A percentile compares a stretch with the other conserved stretches of the same genome.
Conservation (phyloP, 108 stramenopile genomes). For the Skeletonema grethae region DNA sequence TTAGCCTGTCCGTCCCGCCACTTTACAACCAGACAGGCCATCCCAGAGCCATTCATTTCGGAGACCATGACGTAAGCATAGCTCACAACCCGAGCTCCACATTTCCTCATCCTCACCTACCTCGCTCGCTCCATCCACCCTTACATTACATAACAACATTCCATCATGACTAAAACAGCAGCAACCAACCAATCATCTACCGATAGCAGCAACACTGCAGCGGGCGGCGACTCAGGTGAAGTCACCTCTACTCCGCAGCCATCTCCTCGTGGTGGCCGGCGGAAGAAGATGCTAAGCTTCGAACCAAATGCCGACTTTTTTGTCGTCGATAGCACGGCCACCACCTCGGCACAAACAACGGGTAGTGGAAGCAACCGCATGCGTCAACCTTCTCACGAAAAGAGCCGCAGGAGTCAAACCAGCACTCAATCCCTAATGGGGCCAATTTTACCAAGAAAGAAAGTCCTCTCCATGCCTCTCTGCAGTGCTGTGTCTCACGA, state of each 20-base stretch:
- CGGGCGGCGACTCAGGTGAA: not conserved
- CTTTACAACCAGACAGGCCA: too few species aligned
- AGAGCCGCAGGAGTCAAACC: not conserved
- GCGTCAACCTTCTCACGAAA: conserved; percentile 26
- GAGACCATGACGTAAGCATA: not conserved
- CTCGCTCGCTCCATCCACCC: too few species aligned
- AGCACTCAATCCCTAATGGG: conserved; percentile 41
- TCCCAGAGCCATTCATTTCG: not conserved
- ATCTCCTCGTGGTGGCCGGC: not conserved
- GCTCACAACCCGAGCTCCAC: not conserved
- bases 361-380: not conserved
- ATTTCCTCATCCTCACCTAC: not conserved
- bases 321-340: conserved; percentile 19
- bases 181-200: not conserved
- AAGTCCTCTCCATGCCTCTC: conserved; percentile 55
- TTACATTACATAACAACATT: too few species aligned
- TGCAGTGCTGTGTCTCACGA: conserved; percentile 24
- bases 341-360: not conserved
- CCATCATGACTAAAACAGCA: not conserved
- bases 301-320: conserved; percentile 36
- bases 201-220: not conserved
- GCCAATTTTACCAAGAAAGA: conserved; percentile 55
- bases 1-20: too few species aligned
- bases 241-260: not conserved
- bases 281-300: conserved; percentile 30